Evolutionary conservation across 345 rosid genomes (phyloP), one percentile per base, ranked within the genome.

Genomic region (Salix koriyanagi): DNA sequence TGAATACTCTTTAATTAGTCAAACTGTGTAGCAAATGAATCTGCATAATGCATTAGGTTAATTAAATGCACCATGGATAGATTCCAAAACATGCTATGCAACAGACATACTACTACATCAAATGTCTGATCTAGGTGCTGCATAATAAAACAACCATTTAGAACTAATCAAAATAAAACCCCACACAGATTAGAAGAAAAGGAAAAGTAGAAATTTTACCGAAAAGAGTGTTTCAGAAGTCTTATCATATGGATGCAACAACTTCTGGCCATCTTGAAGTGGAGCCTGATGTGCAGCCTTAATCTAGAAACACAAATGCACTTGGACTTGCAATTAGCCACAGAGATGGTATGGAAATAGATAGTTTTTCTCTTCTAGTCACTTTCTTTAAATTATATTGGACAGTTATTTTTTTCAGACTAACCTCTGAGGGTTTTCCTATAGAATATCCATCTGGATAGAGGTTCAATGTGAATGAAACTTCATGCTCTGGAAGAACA

Each of bases 211-310:
- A 83, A 32, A 74, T 66, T 32, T 87, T 86, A 96, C 99, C 83
- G 89, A 84, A 82, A 94, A 91, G 65, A 94, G 88, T 76, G 82
- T 87, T 86, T 96, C 97, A 50, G 99, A 95, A 75, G 95, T 84
- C 82, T 89, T 91, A 86, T 94, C 93, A 83, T 94, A 96, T 28
- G 94, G 96, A 82, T 84, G 95, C 81, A 94, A 77, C 52, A 80
- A 80, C 81, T 90, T 90, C n/a, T 83, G 80, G 84, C 80, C 85
- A 85, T 90, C 97, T 81, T 90, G 90, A 80, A 85, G 81, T 2
- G 84, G 39, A 71, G 79, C 79, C 81, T 85, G 93, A 65, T 76
- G 79, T 58, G 72, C 70, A 75, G 83, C 71, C 68, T 87, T 92
- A 62, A 83, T 84, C 90, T 86, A 85, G 76, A 34, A 75, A 81